Conservation (phyloP, 2,329 filamentous ascomycete species). For the Herpotrichia juniperi region DNA sequence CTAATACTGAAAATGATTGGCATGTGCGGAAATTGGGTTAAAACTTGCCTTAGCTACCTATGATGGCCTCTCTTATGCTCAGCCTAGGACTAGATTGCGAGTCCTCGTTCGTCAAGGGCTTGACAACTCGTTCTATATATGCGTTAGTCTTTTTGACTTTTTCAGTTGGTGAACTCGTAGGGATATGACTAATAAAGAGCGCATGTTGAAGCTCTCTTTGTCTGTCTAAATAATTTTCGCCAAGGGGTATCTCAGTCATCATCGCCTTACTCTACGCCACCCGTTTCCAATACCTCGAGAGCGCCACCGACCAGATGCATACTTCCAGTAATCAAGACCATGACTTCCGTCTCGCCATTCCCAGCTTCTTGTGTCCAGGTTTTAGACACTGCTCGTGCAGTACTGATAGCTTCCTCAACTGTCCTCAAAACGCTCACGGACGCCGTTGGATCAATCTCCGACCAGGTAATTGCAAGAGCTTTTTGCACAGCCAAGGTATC, state of each 20-base stretch:
- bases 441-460: constrained; percentile 44
- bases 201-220: constrained; percentile 1
- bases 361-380: constrained; percentile 29
- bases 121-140: too few species aligned
- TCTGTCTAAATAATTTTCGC: neutral
- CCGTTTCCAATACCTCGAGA: constrained; percentile 70
- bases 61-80: too few species aligned
- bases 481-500: constrained; percentile 69
- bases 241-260: constrained; percentile 3
- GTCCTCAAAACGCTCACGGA: constrained; percentile 65
- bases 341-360: constrained; percentile 53
- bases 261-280: neutral
- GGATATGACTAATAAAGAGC: neutral
- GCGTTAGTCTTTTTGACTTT: too few species aligned
- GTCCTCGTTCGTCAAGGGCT: too few species aligned
- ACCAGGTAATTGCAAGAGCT: constrained; percentile 67
- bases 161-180: too few species aligned
- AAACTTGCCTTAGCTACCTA: too few species aligned
- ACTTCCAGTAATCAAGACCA: constrained; percentile 80
- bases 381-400: constrained; percentile 54
- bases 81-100: too few species aligned
- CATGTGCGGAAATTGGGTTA: too few species aligned
- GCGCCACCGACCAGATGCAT: constrained; percentile 83
- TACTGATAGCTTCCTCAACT: constrained; percentile 71
- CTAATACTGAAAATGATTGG: too few species aligned